Evolutionary conservation across 805 yeast genomes (phyloP), one percentile per base, ranked within the genome.

Genomic region (Pichia manshurica): DNA sequence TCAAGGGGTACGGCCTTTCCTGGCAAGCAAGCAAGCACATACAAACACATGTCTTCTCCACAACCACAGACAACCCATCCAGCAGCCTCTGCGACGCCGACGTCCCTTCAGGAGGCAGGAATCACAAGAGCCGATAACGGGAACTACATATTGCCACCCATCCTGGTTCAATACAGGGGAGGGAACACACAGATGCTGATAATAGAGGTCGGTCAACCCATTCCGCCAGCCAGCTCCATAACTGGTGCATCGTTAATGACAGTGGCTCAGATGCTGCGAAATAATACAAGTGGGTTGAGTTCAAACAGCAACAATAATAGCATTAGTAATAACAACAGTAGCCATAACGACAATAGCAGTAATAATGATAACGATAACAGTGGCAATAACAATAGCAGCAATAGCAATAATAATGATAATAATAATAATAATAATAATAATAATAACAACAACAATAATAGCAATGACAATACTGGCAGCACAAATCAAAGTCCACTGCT

Each of bases 191-290:
- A 63, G 45, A 55, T 51, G 23, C 47, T 65, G 17, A 38, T 56
- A 8, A 63, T 65, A 10, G 69, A 65, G 40, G 66, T 65, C 4
- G 67, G 68, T 2, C 58, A 52, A 20, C 49, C 46, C 38, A 44
- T 33, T 6, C 4, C 40, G 6, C 32, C 29, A 3, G 3, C 33
- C 10, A 5, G 23, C 13, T 17, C 36, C 21, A 19, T 29, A 4
- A 13, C 41, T 5, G 15, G 25, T 10, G 21, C 48, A 4, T 21
- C 40, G 6, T 32, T 38, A 9, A 22, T 38, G 38, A 45, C 38
- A 4, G 47, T 45, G 17, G 38, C 43, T 7, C 49, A 47, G 31
- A 35, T 50, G 20, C 29, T 50, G 28, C 42, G 47, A 38, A 28
- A 17, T 41, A 33, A 33, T 31, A 31, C 39, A 16, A 34, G 28